A percentile compares a stretch with the other conserved stretches of the same genome.
Conservation (phyloP, 768 basidiomycete genomes). For the Botryobasidium botryosum region DNA sequence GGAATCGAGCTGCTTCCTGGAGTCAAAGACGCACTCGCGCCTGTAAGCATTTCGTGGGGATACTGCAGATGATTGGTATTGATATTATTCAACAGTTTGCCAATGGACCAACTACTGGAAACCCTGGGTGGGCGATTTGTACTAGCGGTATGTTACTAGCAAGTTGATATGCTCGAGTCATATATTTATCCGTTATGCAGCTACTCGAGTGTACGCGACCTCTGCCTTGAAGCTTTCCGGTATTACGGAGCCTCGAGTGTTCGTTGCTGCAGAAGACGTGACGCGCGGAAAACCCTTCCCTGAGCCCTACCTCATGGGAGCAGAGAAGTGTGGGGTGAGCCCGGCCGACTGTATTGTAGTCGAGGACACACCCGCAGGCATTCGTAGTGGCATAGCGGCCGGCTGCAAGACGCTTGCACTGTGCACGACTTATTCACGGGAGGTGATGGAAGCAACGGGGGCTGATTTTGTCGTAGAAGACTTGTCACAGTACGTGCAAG, state of each 20-base stretch:
- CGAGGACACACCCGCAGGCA: conserved; percentile 78
- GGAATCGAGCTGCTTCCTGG: conserved; percentile 44
- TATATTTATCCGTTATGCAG: conserved; percentile 25
- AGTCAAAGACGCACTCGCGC: conserved; percentile 34
- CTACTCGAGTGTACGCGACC: conserved; percentile 54
- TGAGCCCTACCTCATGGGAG: conserved; percentile 72
- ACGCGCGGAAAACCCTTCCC: conserved; percentile 72
- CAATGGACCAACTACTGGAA: conserved; percentile 15
- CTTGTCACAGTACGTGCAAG: conserved; percentile 38
- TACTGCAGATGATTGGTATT: background rate
- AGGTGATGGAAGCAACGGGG: conserved; percentile 34
- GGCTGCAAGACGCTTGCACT: conserved; percentile 66
- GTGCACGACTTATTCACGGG: conserved; percentile 57
- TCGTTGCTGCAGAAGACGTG: conserved; percentile 65
- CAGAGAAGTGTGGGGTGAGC: conserved; percentile 37
- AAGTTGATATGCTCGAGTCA: no score
- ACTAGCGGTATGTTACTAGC: conserved; percentile 43
- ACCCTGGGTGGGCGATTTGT: conserved; percentile 70
- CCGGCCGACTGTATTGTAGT: conserved; percentile 58
- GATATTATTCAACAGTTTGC: background rate
- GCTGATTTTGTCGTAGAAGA: conserved; percentile 54
- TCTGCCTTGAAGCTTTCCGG: conserved; percentile 47
- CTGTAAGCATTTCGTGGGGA: conserved; percentile 24
- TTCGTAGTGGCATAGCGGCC: conserved; percentile 56
- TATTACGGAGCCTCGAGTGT: conserved; percentile 37